Evolutionary conservation across 2,329 filamentous ascomycete species (phyloP), one percentile per base, ranked within the genome.

Genomic region (Clarireedia monteithiana): DNA sequence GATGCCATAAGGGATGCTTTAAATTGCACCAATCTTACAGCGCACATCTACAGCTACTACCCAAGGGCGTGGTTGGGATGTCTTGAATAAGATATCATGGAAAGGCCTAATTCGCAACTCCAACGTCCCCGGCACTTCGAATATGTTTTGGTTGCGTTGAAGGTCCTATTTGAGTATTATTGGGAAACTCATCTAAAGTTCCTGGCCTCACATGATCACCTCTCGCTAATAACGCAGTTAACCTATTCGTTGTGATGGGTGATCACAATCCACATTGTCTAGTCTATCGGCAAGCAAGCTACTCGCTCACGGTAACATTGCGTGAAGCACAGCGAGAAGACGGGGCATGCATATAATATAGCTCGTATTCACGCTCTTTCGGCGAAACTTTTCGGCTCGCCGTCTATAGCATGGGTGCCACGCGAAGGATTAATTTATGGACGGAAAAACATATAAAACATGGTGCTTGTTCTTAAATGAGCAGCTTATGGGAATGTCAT

Each of bases 401-500:
- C 24, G 17, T 45, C 17, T 23, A 2, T 44, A 44, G 10, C 44
- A 47, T 34, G 46, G 27, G 46, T 48, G 46, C 26, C 46, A 48
- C 27, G 26, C 26, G 26, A 45, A 34, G 38, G 17, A 48, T 54
- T 30, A 39, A 48, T 48, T 40, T 40, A 17, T 48, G 26, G 20
- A 44, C 38, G 36, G 45, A 50, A 49, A 55, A 55, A 55, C 46
- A 27, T 48, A 48, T 24, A 10, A 40, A 49, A 34, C 2, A 12
- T 34, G 10, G 17, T 23, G 17, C 9, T 17, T 17, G 12, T 44
- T 44, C 17, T 10, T 17, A 44, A 20, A 24, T 20, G n/a, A 17
- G 23, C 23, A 20, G 17, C 40, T 44, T 44, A 17, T 24, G 15
- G 44, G 23, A 47, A 47, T 26, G 23, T 47, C 44, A 47, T 47